phyloP scores from a whole-genome alignment of 257 asterid genomes.

The Solanum virginianum region DNA sequence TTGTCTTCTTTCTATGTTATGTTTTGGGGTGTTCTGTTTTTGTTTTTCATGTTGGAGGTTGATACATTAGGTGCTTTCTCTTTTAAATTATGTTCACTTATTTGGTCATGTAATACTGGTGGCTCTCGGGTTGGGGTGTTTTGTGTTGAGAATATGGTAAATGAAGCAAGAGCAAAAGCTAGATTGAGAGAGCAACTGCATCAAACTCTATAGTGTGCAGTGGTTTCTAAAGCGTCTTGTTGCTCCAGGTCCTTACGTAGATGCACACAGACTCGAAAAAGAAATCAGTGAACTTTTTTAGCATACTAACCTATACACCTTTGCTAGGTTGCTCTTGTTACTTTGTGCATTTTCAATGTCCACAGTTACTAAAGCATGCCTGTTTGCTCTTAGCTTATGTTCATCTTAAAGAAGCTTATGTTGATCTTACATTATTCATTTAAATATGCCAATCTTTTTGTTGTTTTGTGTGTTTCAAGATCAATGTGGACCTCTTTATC shows the following conservation, averaged over 20 bases:
- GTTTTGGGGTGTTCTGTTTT: neutral
- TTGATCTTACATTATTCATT: neutral
- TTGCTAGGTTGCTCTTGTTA: neutral
- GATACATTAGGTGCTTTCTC: neutral
- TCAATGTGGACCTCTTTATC: neutral
- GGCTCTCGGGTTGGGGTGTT: neutral
- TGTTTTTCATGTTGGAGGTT: neutral
- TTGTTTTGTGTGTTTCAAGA: neutral
- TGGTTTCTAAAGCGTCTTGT: neutral
- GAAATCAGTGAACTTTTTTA: neutral
- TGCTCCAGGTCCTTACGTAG: neutral
- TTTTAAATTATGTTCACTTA: neutral
- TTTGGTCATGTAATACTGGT: neutral
- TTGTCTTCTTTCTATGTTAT: slow-evolving; percentile 7
- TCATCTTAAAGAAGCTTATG: neutral
- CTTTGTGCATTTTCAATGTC: neutral
- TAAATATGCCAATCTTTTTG: neutral
- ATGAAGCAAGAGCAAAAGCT: neutral
- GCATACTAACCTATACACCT: neutral
- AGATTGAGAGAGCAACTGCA: neutral
- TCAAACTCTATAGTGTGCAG: neutral
- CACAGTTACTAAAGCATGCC: neutral
- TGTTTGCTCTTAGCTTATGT: neutral
- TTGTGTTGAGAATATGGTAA: neutral
- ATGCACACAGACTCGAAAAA: neutral